These are phyloP conservation scores for Fusarium udum DNA, from an alignment of 2,329 filamentous ascomycete species.

Conservation along the genomic window DNA sequence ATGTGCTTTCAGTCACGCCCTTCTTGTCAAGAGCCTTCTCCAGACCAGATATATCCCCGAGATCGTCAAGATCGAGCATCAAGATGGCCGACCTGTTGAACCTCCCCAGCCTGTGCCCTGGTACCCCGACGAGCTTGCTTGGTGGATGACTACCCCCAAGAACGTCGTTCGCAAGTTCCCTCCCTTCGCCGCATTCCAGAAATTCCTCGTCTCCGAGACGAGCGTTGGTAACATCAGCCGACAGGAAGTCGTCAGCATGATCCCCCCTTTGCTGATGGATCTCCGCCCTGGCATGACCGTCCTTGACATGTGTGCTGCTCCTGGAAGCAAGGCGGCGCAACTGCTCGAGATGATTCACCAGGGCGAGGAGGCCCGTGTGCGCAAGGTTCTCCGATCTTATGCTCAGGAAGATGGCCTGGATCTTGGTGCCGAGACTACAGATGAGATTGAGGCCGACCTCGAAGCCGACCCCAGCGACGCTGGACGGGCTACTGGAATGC, in stretches of 20 bases:
- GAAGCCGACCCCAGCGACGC: conserved; percentile 73
- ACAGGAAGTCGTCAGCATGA: conserved; percentile 99
- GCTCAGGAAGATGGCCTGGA: conserved; percentile 69
- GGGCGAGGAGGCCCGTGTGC: conserved; percentile 88
- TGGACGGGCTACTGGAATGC: conserved; percentile 87
- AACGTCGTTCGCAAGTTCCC: conserved; percentile 93
- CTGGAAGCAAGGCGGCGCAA: conserved; percentile 96
- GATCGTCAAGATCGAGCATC: conserved; percentile 83
- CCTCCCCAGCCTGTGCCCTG: conserved; percentile 84
- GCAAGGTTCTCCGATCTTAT: conserved; percentile 72
- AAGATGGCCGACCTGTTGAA: conserved; percentile 83
- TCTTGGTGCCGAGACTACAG: conserved; percentile 57
- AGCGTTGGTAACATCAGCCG: conserved; percentile 97
- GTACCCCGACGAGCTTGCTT: conserved; percentile 95
- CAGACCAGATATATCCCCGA: conserved; percentile 90
- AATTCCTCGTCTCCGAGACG: conserved; percentile 97
- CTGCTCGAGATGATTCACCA: conserved; percentile 92
- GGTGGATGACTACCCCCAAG: conserved; percentile 98
- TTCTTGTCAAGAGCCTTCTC: conserved; percentile 88
- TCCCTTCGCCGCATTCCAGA: conserved; percentile 95
- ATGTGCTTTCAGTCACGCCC: conserved; percentile 73
- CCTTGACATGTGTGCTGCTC: conserved; percentile 94
- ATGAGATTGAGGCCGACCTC: conserved; percentile 61
- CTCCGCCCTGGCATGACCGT: conserved; percentile 91
- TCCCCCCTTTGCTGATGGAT: conserved; percentile 92